Evolutionary conservation across 2,329 filamentous ascomycete genomes (phyloP).

Genomic region (Mariannaea elegans): DNA sequence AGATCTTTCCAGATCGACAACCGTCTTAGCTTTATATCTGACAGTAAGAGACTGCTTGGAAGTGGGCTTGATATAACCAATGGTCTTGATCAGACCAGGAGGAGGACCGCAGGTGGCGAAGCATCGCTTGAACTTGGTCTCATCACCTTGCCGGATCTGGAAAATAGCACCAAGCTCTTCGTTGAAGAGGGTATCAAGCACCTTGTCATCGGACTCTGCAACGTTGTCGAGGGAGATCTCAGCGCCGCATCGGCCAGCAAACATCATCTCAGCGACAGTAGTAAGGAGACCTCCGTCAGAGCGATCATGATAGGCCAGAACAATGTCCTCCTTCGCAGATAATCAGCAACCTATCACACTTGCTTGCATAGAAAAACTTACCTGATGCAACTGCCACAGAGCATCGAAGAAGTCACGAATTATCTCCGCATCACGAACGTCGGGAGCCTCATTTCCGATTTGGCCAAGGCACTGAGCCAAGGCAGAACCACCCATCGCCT

Average conservation of each 20-base stretch:
- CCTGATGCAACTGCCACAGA: conserved; percentile 67
- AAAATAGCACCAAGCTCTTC: conserved; percentile 97
- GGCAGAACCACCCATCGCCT: conserved; percentile 88
- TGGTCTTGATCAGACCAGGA: conserved; percentile 81
- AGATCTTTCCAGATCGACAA: conserved; percentile 75
- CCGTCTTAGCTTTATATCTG: conserved; percentile 71
- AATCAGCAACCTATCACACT: neutral
- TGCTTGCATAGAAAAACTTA: neutral
- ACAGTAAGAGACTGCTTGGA: conserved; percentile 81
- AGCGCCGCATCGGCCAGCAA: conserved; percentile 89
- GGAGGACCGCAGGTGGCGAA: conserved; percentile 92
- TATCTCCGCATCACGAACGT: conserved; percentile 82
- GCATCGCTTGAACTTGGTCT: conserved; percentile 85
- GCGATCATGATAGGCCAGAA: conserved; percentile 93
- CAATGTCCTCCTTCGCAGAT: conserved; percentile 58
- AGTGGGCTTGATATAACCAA: conserved; percentile 76
- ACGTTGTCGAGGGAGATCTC: conserved; percentile 85
- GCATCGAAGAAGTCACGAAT: conserved; percentile 94
- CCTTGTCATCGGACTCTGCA: conserved; percentile 67
- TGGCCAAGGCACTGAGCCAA: conserved; percentile 89
- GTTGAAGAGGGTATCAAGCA: conserved; percentile 88
- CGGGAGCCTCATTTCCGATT: conserved; percentile 84
- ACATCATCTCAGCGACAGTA: conserved; percentile 96
- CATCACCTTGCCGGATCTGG: conserved; percentile 87
- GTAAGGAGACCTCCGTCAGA: conserved; percentile 94